phyloP scores from a whole-genome alignment of 345 rosid genomes.

The Raphanus sativus region DNA sequence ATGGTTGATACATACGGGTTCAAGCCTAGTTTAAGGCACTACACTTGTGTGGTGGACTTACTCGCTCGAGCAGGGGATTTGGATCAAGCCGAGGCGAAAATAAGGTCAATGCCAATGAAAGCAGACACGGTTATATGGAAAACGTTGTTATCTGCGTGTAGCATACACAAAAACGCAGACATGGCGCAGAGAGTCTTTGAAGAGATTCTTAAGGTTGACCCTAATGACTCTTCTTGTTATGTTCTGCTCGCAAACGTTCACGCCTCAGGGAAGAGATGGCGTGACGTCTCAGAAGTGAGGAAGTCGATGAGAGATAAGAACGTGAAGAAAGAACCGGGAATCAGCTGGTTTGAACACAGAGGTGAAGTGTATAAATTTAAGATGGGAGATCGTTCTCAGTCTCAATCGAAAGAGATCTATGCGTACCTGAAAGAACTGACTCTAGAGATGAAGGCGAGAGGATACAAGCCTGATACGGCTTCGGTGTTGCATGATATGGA shows the following conservation, averaged over 20 bases:
- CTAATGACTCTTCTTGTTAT: conserved; percentile 66
- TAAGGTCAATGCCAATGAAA: conserved; percentile 65
- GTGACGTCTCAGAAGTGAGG: conserved; percentile 62
- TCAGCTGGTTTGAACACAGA: conserved; percentile 77
- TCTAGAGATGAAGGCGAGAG: conserved; percentile 59
- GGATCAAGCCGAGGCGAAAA: conserved; percentile 62
- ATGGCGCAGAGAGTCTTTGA: conserved; percentile 58
- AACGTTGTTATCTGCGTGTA: conserved; percentile 74
- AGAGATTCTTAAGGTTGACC: conserved; percentile 61
- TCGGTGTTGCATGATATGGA: conserved; percentile 78
- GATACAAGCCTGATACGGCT: conserved; percentile 67
- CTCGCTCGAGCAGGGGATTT: conserved; percentile 67
- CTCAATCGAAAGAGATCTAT: conserved; percentile 53
- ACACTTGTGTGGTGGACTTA: conserved; percentile 70
- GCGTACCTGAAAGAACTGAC: conserved; percentile 57
- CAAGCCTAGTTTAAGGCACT: conserved; percentile 60
- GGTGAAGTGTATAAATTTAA: conserved; percentile 60
- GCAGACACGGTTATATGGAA: conserved; percentile 70
- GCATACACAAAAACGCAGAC: conserved; percentile 53
- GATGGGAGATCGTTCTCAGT: conserved; percentile 65
- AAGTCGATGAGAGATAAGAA: conserved; percentile 61
- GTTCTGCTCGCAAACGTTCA: conserved; percentile 68
- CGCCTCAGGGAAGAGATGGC: conserved; percentile 67
- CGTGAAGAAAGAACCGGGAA: conserved; percentile 74
- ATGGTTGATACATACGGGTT: conserved; percentile 53